Evolutionary conservation across 108 stramenopile genomes (phyloP).

Genomic region (Heterococcus sp.): DNA sequence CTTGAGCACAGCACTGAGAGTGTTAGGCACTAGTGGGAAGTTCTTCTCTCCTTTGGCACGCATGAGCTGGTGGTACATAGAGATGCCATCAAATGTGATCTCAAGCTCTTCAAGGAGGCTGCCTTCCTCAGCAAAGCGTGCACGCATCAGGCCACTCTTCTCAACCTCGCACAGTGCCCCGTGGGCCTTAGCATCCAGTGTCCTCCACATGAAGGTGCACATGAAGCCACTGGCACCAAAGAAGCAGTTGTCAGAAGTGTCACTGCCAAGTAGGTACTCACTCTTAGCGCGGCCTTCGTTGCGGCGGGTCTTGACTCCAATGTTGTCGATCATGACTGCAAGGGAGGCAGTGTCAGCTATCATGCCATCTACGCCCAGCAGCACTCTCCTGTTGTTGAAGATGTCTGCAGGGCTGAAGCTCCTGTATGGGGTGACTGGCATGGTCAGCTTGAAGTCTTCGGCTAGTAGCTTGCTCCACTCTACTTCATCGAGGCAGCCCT

Average conservation of each 20-base stretch:
- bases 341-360: slow-evolving; percentile 85
- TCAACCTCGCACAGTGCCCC: slow-evolving; percentile 16
- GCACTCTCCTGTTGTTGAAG: slow-evolving; percentile 72
- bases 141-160: slow-evolving; percentile 34
- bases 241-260: slow-evolving; percentile 20
- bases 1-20: slow-evolving; percentile 27
- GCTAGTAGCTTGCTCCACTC: slow-evolving; percentile 35
- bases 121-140: slow-evolving; percentile 25
- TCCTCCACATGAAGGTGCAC: slow-evolving; percentile 41
- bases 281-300: slow-evolving; percentile 12
- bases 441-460: slow-evolving; percentile 64
- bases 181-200: slow-evolving; percentile 33
- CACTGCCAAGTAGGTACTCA: slow-evolving; percentile 16
- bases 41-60: slow-evolving; percentile 18
- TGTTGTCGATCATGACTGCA: slow-evolving; percentile 49
- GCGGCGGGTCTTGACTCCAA: slow-evolving; percentile 29
- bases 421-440: slow-evolving; percentile 89
- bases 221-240: slow-evolving; percentile 24
- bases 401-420: slow-evolving; percentile 84
- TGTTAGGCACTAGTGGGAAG: slow-evolving; percentile 34
- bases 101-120: slow-evolving; percentile 42
- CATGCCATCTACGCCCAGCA: slow-evolving; percentile 87
- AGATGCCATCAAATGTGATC: slow-evolving; percentile 33
- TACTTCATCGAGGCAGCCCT: slow-evolving; percentile 58
- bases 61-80: slow-evolving; percentile 43